Evolutionary conservation across 31 red algal genomes (phyloP).

Genomic region (Asparagopsis taxiformis): DNA sequence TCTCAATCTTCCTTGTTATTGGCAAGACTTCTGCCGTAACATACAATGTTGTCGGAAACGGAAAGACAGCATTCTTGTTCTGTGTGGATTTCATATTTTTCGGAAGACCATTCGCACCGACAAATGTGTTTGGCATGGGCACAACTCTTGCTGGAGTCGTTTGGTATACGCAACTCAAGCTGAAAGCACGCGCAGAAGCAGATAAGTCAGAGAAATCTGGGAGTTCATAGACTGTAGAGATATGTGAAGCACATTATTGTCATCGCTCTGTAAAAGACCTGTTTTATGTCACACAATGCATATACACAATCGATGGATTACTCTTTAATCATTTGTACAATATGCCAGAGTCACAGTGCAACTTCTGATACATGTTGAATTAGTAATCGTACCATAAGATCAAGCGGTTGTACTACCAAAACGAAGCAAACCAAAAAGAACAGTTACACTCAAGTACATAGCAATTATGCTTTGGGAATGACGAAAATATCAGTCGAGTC

Average conservation of each 20-base stretch:
- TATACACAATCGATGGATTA: no score
- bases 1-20: conserved; percentile 93
- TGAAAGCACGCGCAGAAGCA: conserved; percentile 62
- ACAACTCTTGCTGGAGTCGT: conserved; percentile 74
- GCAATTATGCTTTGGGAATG: conserved; percentile 53
- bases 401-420: no score
- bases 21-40: conserved; percentile 92
- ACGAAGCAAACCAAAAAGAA: no score
- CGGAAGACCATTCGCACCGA: conserved; percentile 60
- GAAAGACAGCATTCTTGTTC: conserved; percentile 91
- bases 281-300: no score
- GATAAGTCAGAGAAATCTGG: conserved; percentile 32
- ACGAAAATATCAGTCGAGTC: conserved; percentile 73
- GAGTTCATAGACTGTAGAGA: conserved; percentile 16
- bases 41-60: conserved; percentile 92
- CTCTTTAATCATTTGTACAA: no score
- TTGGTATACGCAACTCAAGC: conserved; percentile 73
- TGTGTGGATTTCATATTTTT: conserved; percentile 87
- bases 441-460: no score
- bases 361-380: no score
- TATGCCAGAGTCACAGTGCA: no score
- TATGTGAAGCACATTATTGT: no score
- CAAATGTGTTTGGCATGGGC: conserved; percentile 85
- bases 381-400: no score
- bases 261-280: no score